phyloP scores from a whole-genome alignment of 108 stramenopile species.

The Pinguiococcus pyrenoidosus region DNA sequence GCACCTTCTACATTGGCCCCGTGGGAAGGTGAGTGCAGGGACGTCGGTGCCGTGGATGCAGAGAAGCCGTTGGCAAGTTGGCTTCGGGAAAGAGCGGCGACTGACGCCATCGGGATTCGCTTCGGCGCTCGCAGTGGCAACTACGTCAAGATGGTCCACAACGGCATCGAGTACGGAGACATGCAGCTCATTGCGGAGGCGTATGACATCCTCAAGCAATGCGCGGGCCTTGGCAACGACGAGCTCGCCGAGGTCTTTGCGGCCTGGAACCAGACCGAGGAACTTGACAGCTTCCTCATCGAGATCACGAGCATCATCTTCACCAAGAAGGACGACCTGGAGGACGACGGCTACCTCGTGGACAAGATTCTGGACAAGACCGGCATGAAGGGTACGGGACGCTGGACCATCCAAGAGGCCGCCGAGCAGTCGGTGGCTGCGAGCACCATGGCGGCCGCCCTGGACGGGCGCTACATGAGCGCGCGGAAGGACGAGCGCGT shows the following conservation, averaged over 20 bases:
- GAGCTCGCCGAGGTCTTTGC: slow-evolving; percentile 77
- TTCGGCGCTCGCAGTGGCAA: slow-evolving; percentile 53
- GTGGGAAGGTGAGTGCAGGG: slow-evolving; percentile 47
- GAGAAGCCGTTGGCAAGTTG: no score
- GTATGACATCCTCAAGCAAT: slow-evolving; percentile 68
- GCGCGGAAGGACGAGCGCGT: slow-evolving; percentile 80
- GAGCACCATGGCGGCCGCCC: slow-evolving; percentile 84
- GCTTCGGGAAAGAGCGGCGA: no score
- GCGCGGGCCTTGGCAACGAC: slow-evolving; percentile 72
- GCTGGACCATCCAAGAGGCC: slow-evolving; percentile 97
- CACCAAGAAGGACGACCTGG: slow-evolving; percentile 65
- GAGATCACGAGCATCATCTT: slow-evolving; percentile 91
- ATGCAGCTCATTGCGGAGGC: slow-evolving; percentile 98
- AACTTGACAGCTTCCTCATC: slow-evolving; percentile 75
- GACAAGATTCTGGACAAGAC: slow-evolving; percentile 85
- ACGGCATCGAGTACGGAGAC: slow-evolving; percentile 98
- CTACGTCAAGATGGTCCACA: slow-evolving; percentile 98
- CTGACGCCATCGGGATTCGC: no score
- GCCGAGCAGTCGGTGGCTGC: slow-evolving; percentile 87
- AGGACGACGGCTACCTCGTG: slow-evolving; percentile 48
- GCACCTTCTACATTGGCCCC: slow-evolving; percentile 86
- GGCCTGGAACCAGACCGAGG: slow-evolving; percentile 74
- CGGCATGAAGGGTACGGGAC: slow-evolving; percentile 97
- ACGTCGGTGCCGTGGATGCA: no score
- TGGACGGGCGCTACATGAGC: slow-evolving; percentile 72